Evolutionary conservation across 768 basidiomycete genomes (phyloP).

Genomic region (Suillus clintonianus): DNA sequence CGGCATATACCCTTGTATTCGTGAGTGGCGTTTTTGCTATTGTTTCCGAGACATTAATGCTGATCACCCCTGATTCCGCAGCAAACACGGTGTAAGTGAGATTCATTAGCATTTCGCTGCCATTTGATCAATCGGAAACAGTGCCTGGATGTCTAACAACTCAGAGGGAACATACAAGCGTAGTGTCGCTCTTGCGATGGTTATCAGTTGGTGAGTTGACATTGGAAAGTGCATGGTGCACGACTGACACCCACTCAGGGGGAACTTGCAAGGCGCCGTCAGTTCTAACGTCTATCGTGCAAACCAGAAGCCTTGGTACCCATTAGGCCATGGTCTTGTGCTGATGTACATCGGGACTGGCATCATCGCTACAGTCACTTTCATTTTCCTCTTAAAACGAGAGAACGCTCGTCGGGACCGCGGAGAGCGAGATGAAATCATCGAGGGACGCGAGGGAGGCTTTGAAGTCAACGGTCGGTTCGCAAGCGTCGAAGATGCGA

Average conservation of each 20-base stretch:
- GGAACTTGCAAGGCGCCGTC: conserved; percentile 77
- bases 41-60: background rate
- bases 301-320: conserved; percentile 68
- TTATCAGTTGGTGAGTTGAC: conserved; percentile 56
- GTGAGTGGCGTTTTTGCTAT: conserved; percentile 40
- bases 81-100: conserved; percentile 58
- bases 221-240: background rate
- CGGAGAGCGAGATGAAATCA: conserved; percentile 70
- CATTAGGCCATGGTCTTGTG: conserved; percentile 60
- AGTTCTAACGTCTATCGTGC: conserved; percentile 78
- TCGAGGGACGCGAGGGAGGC: conserved; percentile 39
- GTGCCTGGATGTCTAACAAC: conserved; percentile 67
- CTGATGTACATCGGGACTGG: conserved; percentile 73
- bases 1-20: conserved; percentile 75
- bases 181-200: conserved; percentile 69
- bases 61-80: conserved; percentile 20
- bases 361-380: conserved; percentile 45
- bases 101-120: background rate
- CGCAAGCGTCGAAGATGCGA: conserved; percentile 62
- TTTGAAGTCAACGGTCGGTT: conserved; percentile 58
- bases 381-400: conserved; percentile 45
- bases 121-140: conserved; percentile 15
- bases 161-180: conserved; percentile 78
- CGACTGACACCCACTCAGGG: conserved; percentile 37
- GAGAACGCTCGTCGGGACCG: conserved; percentile 70